Conservation (phyloP, 225 moss, liverwort and hornwort species). For the Straminergon stramineum region DNA sequence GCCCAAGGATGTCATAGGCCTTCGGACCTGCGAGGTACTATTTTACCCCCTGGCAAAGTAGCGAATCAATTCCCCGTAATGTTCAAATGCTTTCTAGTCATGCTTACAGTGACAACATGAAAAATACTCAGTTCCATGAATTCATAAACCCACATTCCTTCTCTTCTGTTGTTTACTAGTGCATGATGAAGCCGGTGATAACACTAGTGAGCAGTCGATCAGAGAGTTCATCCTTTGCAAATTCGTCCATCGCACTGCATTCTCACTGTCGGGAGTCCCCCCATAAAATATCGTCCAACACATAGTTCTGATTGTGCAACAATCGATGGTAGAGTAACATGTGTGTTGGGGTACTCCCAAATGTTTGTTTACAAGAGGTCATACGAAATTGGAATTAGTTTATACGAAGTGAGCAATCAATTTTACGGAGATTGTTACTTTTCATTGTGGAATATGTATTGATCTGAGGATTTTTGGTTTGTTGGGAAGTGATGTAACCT, state of each 20-base stretch:
- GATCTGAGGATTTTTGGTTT: not conserved
- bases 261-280: not conserved
- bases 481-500: not conserved
- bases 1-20: slow-evolving; percentile 52
- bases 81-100: not conserved
- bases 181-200: not conserved
- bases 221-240: not conserved
- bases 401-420: not conserved
- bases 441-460: not conserved
- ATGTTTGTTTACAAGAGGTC: too few species aligned
- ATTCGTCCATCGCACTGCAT: not conserved
- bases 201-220: not conserved
- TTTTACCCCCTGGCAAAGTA: too few species aligned
- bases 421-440: not conserved
- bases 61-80: not conserved
- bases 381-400: not conserved
- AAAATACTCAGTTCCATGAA: not conserved
- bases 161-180: too few species aligned
- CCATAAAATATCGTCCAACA: not conserved
- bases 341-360: not conserved
- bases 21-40: slow-evolving; percentile 71
- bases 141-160: too few species aligned
- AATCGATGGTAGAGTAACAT: not conserved
- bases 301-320: not conserved
- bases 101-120: not conserved